These are phyloP conservation scores for Dendrocalamus sinicus DNA, from an alignment of 176 grass and related monocot species.

Conservation along the genomic window DNA sequence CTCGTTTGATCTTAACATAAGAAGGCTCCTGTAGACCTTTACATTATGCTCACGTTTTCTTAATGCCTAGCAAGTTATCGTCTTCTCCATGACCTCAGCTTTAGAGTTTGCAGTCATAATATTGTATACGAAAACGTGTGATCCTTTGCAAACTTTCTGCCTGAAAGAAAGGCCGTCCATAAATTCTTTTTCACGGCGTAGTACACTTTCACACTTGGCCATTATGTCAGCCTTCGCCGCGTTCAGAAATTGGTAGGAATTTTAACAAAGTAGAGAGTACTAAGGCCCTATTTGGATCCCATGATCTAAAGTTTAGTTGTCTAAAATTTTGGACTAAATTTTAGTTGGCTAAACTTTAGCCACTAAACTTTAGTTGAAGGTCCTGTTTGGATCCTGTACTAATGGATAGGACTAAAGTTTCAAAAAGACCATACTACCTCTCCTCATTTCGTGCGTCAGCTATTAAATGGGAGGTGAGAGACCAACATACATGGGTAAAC, in stretches of 20 bases:
- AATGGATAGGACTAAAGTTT: no score
- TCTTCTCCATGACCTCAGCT: background rate
- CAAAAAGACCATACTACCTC: no score
- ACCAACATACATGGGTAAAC: no score
- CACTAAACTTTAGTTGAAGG: no score
- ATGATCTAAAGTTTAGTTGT: no score
- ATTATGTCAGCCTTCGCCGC: background rate
- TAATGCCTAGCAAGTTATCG: background rate
- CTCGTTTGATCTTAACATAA: background rate
- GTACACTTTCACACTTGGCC: conserved; percentile 23
- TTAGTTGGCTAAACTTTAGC: no score
- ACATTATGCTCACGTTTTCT: conserved; percentile 20
- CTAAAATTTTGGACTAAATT: no score
- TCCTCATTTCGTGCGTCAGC: no score
- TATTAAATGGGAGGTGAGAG: no score
- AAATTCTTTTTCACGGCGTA: background rate
- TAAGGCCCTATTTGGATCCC: no score
- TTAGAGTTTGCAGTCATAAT: background rate
- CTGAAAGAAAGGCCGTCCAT: background rate
- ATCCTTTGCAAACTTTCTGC: conserved; percentile 17
- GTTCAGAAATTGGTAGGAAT: background rate
- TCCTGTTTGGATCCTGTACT: no score
- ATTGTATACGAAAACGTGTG: conserved; percentile 39
- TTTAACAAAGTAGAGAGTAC: background rate
- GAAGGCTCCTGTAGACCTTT: background rate